Evolutionary conservation across 2,329 filamentous ascomycete genomes (phyloP).

Genomic region (Nakataea oryzae): DNA sequence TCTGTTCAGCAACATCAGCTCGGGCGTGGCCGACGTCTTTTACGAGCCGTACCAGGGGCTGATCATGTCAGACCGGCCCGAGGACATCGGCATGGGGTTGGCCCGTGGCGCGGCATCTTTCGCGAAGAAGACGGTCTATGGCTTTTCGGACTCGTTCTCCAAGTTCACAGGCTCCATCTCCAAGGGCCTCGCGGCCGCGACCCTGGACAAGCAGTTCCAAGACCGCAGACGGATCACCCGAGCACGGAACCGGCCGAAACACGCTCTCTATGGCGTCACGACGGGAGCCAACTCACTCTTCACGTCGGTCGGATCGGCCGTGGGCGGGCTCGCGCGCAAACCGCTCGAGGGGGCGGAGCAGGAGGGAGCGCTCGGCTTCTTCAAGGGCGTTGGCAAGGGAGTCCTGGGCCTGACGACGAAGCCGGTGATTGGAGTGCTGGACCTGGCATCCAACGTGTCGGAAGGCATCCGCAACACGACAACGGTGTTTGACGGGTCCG

Average conservation of each 20-base stretch:
- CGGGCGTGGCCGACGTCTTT: slow-evolving; percentile 94
- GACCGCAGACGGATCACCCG: slow-evolving; percentile 89
- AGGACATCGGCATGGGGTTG: slow-evolving; percentile 89
- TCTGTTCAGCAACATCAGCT: slow-evolving; percentile 96
- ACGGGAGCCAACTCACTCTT: slow-evolving; percentile 92
- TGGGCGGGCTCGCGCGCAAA: slow-evolving; percentile 86
- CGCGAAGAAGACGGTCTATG: slow-evolving; percentile 97
- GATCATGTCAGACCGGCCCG: slow-evolving; percentile 89
- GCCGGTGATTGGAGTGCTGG: slow-evolving; percentile 90
- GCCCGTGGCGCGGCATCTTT: slow-evolving; percentile 95
- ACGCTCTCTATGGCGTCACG: slow-evolving; percentile 91
- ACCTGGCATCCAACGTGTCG: slow-evolving; percentile 92
- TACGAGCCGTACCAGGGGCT: slow-evolving; percentile 97
- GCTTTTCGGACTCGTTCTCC: slow-evolving; percentile 92
- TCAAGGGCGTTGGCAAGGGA: slow-evolving; percentile 96
- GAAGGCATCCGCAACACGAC: slow-evolving; percentile 98
- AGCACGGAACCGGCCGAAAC: slow-evolving; percentile 88
- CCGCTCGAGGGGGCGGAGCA: slow-evolving; percentile 93
- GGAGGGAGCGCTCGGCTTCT: slow-evolving; percentile 86
- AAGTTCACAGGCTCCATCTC: slow-evolving; percentile 97
- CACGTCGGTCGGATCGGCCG: slow-evolving; percentile 83
- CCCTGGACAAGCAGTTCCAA: slow-evolving; percentile 97
- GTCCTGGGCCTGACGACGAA: slow-evolving; percentile 92
- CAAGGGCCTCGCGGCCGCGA: slow-evolving; percentile 90
- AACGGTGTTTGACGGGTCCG: slow-evolving; percentile 91